Conservation (phyloP, 1,284 basidiomycete genomes). For the Marasmius oreades region DNA sequence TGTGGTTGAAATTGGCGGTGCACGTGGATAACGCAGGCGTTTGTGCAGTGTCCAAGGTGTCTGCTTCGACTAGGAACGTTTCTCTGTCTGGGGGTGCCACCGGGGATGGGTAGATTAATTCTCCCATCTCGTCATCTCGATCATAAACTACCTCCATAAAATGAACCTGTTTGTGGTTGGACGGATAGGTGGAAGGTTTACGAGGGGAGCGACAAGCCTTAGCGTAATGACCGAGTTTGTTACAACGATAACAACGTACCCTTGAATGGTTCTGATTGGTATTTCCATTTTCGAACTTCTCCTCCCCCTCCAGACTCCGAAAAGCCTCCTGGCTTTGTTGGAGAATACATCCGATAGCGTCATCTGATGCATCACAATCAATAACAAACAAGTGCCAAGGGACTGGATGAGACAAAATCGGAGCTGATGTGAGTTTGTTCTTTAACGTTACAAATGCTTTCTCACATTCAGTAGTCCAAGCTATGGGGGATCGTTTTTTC, state of each 20-base stretch:
- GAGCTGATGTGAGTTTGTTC: not conserved
- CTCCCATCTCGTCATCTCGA: no score
- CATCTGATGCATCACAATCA: not conserved
- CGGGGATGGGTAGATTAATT: no score
- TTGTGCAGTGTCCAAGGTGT: no score
- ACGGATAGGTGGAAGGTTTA: no score
- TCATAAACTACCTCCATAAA: no score
- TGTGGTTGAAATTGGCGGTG: not conserved
- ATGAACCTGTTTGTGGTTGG: no score
- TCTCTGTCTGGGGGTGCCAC: no score
- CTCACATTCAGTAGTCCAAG: not conserved
- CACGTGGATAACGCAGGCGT: not conserved
- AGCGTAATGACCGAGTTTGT: no score
- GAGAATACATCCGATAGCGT: not conserved
- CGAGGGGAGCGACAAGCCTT: no score
- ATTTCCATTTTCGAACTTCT: not conserved
- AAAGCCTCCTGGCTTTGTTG: slow-evolving; percentile 1
- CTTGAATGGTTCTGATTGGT: no score
- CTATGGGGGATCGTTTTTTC: not conserved
- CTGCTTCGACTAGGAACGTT: no score
- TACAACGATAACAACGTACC: no score
- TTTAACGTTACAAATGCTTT: not conserved
- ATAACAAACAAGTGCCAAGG: slow-evolving; percentile 8
- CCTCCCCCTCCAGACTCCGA: not conserved
- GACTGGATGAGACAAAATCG: not conserved